Base-by-base conservation (phyloP, 768 basidiomycete genomes). In the Tephrocybe sp. region DNA sequence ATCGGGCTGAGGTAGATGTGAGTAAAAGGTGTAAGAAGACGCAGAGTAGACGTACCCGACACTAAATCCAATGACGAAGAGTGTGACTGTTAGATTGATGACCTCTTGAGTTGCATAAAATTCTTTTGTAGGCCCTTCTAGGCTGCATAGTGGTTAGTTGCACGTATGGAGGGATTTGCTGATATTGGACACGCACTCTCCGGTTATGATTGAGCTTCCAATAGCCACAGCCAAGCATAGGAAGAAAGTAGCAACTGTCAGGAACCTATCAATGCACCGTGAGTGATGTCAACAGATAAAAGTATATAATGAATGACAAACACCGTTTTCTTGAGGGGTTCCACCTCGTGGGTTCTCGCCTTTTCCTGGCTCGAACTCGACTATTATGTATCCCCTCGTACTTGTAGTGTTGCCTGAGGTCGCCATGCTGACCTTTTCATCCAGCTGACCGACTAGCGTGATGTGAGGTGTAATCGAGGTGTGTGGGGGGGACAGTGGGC, bases 61-160 rank as follows among this genome's bases (percentile, higher is more conserved):
- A 26, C 72, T 71, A 53, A 71, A 74, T 15, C 74, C 73, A 41
- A 74, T 69, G 20, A 76, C 73, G 48, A 75, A 76, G 40, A 68
- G 69, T 10, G 74, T 70, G 7, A 73, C 72, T 3, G 71, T 71
- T n/a, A 76, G 63, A 51, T 73, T 73, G 42, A 69, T 63, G 25
- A 75, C 67, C 45, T 69, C 69, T 58, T 72, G 69, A 3, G 62
- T 60, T 12, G 64, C 67, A 34, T 66, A 57, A 20, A 74, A 57
- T 4, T 67, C 66, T 42, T 55, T 45, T 6, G 65, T 63, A 7
- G 73, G 73, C 9, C 68, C 68, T 21, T 37, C 48, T 55, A 75
- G 62, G 54, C 71, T 73, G 30, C 6, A 6, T 25, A 4, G 20
- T 42, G 10, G 34, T 9, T 12, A 32, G 32, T 17, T 23, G 2